These are phyloP conservation scores for Suillus variegatus DNA, from an alignment of 768 basidiomycete genomes.

Conservation along the genomic window DNA sequence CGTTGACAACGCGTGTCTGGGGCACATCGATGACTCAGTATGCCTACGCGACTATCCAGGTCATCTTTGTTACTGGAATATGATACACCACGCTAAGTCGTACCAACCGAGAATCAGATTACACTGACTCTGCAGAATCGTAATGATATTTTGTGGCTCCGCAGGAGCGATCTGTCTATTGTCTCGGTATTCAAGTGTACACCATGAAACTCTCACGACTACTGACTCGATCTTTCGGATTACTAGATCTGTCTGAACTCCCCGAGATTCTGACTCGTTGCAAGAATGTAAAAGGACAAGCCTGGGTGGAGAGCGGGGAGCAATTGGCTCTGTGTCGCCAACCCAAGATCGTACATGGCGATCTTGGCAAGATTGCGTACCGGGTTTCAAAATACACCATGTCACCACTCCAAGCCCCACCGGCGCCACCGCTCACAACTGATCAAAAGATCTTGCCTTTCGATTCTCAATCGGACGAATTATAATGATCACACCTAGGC, in stretches of 20 bases:
- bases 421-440: neutral
- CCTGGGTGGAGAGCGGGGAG: neutral
- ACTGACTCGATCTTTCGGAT: neutral
- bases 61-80: neutral
- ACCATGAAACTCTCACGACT: neutral
- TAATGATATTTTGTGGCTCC: neutral
- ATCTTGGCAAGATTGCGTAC: neutral
- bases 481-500: neutral
- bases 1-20: neutral
- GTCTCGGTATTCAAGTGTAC: neutral
- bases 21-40: neutral
- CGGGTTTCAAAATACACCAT: neutral
- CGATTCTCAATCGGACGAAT: neutral
- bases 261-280: neutral
- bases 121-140: neutral
- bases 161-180: neutral
- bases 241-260: neutral
- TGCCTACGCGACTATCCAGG: neutral
- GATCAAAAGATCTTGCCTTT: neutral
- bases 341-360: neutral
- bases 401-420: neutral
- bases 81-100: neutral
- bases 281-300: neutral
- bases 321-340: neutral
- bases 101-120: neutral